These are phyloP conservation scores for Tricholoma flavovirens DNA, from an alignment of 768 basidiomycete species.

Conservation along the genomic window DNA sequence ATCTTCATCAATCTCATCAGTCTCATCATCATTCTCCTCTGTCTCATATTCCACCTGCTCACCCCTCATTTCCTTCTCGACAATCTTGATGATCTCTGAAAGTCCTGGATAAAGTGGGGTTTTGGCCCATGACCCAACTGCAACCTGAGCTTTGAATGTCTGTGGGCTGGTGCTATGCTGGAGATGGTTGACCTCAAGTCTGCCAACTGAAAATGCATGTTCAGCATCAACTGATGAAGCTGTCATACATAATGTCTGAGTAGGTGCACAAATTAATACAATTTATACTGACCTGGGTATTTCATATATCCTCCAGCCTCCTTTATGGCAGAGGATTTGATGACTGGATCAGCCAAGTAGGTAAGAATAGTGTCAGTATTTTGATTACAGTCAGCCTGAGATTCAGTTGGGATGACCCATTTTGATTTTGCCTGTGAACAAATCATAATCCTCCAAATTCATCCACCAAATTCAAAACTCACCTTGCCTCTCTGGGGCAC, in stretches of 20 bases:
- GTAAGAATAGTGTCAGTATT: constrained; percentile 8
- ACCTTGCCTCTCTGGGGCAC: not conserved
- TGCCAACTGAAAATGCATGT: constrained; percentile 23
- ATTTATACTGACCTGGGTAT: constrained; percentile 1
- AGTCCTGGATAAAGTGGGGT: constrained; percentile 20
- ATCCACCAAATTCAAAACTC: not conserved
- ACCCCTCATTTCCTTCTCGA: constrained; percentile 3
- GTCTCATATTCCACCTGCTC: not conserved
- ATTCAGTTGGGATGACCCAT: not conserved
- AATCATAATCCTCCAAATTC: not conserved
- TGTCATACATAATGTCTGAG: not conserved
- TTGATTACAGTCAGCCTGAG: not conserved
- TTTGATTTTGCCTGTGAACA: not conserved
- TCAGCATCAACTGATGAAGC: constrained; percentile 23
- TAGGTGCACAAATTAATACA: not conserved
- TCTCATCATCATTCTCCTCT: not conserved
- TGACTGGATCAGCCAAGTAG: constrained; percentile 4
- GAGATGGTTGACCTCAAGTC: constrained; percentile 25
- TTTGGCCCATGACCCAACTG: constrained; percentile 24
- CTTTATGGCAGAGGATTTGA: not conserved
- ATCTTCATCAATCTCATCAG: not conserved
- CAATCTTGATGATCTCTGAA: constrained; percentile 6
- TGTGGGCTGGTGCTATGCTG: constrained; percentile 31
- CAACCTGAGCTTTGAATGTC: constrained; percentile 28
- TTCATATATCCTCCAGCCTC: constrained; percentile 11